Conservation (phyloP, 2,329 filamentous ascomycete species). For the Aspergillus phoenicis region DNA sequence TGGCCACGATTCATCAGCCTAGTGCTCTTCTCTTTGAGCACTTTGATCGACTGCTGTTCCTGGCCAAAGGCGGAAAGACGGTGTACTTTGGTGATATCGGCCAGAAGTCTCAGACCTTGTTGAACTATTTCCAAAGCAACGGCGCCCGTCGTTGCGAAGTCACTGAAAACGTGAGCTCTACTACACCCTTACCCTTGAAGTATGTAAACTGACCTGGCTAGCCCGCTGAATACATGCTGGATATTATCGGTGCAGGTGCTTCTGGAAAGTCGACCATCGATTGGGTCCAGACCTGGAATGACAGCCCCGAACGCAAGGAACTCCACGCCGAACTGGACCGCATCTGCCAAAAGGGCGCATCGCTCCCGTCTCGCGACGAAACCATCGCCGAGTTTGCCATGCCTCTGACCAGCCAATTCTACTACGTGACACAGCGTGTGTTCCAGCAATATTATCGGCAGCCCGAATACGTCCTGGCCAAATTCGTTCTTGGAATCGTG, state of each 20-base stretch:
- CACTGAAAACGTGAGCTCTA: conserved; percentile 33
- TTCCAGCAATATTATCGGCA: conserved; percentile 90
- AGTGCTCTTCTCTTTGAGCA: conserved; percentile 88
- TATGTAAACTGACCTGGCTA: conserved; percentile 33
- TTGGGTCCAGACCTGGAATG: conserved; percentile 58
- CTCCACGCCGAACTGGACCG: conserved; percentile 49
- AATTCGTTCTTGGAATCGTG: conserved; percentile 48
- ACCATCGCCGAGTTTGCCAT: conserved; percentile 75
- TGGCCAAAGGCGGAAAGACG: conserved; percentile 63
- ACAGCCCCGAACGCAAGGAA: conserved; percentile 55
- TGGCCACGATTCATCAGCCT: conserved; percentile 92
- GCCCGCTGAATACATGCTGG: conserved; percentile 71
- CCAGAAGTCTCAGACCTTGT: conserved; percentile 55
- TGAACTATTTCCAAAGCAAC: conserved; percentile 66
- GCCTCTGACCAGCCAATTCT: conserved; percentile 67
- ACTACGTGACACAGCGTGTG: conserved; percentile 67
- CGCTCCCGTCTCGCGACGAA: conserved; percentile 16
- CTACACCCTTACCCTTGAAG: conserved; percentile 53
- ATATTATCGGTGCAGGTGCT: conserved; percentile 56
- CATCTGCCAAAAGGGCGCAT: background rate
- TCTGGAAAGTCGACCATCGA: conserved; percentile 58
- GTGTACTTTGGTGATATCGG: conserved; percentile 69
- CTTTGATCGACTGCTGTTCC: conserved; percentile 65
- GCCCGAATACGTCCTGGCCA: conserved; percentile 83
- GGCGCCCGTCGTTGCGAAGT: conserved; percentile 60